Base-by-base conservation (phyloP, 2,329 filamentous ascomycete species). In the Alternaria sp. region DNA sequence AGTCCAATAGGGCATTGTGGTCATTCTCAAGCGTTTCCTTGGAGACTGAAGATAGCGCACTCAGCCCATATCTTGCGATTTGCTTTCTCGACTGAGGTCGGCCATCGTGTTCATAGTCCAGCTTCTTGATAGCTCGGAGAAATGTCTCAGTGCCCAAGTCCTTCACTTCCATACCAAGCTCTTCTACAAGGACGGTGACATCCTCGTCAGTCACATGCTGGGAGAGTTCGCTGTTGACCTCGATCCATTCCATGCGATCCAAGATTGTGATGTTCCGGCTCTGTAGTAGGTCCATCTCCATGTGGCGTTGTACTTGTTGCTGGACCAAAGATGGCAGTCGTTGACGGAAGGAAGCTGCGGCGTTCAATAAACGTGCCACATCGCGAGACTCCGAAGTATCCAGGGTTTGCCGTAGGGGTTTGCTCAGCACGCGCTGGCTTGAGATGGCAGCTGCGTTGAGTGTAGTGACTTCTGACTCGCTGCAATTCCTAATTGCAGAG, bases 181-280 rank as follows among this genome's bases (percentile, higher is more conserved):
- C 85, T 27, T 92, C 90, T 10, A 97, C 84, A 5, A 87, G 64
- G 4, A 70, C 55, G 2, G 73, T 68, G 8, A 77, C 52, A 52
- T 94, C 90, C 52, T 97, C 93, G 55, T 97, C 92, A 2, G 90
- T 90, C 54, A 98, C 88, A 60, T 92, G 89, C 32, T 90, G 87
- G 76, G 87, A 89, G 69, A 97, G 92, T 27, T 90, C 90, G 62
- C 91, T 91, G 63, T 89, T 89, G 62, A 93, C 90, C 50, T 92
- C 93, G 67, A 98, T 90, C 59, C 84, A 84, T 70, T 92, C 88
- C 74, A 98, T 90, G 34, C 92, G 87, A 71, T 93, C 90, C 12
- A 88, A 83, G 28, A 76, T 64, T 11, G 78, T 78, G 18, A 79
- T 63, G 4, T 90, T 86, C 2, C 90, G 86, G 51, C 92, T 90